Evolutionary conservation across 768 basidiomycete species (phyloP).

Genomic region (Favolaschia claudopus): DNA sequence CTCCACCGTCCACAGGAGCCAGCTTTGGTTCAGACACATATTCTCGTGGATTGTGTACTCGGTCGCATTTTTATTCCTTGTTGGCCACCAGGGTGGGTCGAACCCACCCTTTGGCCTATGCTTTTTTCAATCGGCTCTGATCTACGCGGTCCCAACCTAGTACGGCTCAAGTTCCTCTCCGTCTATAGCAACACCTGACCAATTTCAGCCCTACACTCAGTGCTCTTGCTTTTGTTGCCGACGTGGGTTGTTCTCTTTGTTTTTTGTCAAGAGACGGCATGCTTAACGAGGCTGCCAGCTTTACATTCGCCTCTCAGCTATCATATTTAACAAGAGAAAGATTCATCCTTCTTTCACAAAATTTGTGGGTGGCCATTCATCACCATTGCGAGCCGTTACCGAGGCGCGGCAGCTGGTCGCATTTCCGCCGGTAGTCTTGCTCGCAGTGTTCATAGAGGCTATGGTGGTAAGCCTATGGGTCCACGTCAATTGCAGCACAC

Average conservation of each 20-base stretch:
- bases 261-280: no score
- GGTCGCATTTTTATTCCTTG: neutral
- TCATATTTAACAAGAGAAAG: neutral
- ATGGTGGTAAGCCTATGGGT: neutral
- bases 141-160: neutral
- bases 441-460: neutral
- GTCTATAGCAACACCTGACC: neutral
- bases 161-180: neutral
- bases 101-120: neutral
- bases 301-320: conserved; percentile 4
- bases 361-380: neutral
- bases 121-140: neutral
- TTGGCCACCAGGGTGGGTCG: neutral
- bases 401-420: neutral
- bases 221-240: conserved; percentile 8
- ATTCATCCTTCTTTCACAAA: conserved; percentile 12
- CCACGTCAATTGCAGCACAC: neutral
- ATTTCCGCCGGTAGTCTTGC: neutral
- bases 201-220: conserved; percentile 4
- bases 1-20: neutral
- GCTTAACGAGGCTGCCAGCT: neutral
- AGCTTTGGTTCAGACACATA: neutral
- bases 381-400: neutral
- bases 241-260: neutral
- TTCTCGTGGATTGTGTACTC: neutral